Evolutionary conservation across 305 asterid species (phyloP), one percentile per base, ranked within the genome.

Genomic region (Fraxinus latifolia): DNA sequence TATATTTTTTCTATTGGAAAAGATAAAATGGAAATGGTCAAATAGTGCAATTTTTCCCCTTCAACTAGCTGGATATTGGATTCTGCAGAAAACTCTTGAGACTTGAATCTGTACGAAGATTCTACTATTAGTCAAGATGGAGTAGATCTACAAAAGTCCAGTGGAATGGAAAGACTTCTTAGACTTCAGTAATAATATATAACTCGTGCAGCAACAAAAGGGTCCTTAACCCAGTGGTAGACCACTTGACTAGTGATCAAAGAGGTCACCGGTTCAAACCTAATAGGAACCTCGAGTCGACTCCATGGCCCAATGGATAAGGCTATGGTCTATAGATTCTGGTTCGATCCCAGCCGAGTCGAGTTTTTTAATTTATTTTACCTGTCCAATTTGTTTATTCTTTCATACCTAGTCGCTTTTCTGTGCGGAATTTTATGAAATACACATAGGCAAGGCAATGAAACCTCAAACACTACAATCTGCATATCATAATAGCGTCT

Each of bases 261-360:
- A 42, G 53, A 11, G 5, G 53, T 42, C 53, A 11, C n/a, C 4
- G 4, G n/a, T 42, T 42, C n/a, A 3, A 44, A 12, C 55, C 17
- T 3, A 1, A 44, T 44, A 44, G 17, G 17, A 15, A 4, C 55
- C 17, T 3, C 17, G 5, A 44, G 14, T 12, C 17, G 93, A 93
- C 93, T 93, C 91, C 87, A 85, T 96, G 98, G 97, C 98, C 98
- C 97, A 96, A 94, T 94, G 98, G 98, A 93, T 94, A 96, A 92
- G 98, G 97, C 92, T 96, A 97, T 93, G 98, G 98, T 93, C 98
- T 94, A 94, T 96, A 94, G 98, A 94, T 89, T 96, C 95, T 93
- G 98, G 97, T 94, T 92, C 95, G 97, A 94, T 92, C 99, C 97
- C 96, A 90, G 97, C 83, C 84, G 95, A 94, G 96, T 94, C 98